phyloP scores from a whole-genome alignment of 2,329 filamentous ascomycete genomes.

The Proliferodiscus dingleyae region DNA sequence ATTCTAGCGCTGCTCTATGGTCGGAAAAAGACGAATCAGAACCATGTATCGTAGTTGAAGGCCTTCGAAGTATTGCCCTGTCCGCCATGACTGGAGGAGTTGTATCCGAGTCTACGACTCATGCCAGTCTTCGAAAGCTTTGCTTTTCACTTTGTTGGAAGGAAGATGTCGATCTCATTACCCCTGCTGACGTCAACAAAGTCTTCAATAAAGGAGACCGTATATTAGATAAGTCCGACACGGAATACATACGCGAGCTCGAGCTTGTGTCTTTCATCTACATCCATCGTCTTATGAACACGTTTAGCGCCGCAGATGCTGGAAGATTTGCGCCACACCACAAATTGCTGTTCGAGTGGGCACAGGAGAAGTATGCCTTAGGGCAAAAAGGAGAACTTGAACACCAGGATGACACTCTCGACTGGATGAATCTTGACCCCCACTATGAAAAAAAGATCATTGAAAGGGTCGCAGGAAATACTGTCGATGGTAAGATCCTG shows the following conservation, averaged over 20 bases:
- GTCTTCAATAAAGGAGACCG: neutral
- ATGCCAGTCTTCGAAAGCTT: no score
- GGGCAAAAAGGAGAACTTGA: neutral
- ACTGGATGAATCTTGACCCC: neutral
- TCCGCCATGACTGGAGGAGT: conserved; percentile 4
- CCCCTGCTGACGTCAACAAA: neutral
- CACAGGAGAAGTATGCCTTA: neutral
- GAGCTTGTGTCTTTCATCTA: neutral
- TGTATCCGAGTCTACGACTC: no score
- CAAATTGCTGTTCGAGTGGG: neutral
- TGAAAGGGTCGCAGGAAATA: neutral
- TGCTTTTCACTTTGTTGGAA: conserved; percentile 6
- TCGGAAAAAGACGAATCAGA: conserved; percentile 23
- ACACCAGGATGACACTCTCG: neutral
- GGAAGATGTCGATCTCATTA: conserved; percentile 5
- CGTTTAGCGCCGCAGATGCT: neutral
- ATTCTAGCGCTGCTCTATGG: conserved; percentile 19
- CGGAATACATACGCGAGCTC: neutral
- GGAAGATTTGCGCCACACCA: neutral
- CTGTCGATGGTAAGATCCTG: neutral
- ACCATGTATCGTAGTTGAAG: no score
- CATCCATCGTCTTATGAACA: neutral
- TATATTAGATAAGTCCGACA: no score
- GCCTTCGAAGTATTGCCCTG: no score
- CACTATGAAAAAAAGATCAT: neutral